These are phyloP conservation scores for Diaporthe vaccinii DNA, from an alignment of 2,329 filamentous ascomycete genomes.

Conservation along the genomic window DNA sequence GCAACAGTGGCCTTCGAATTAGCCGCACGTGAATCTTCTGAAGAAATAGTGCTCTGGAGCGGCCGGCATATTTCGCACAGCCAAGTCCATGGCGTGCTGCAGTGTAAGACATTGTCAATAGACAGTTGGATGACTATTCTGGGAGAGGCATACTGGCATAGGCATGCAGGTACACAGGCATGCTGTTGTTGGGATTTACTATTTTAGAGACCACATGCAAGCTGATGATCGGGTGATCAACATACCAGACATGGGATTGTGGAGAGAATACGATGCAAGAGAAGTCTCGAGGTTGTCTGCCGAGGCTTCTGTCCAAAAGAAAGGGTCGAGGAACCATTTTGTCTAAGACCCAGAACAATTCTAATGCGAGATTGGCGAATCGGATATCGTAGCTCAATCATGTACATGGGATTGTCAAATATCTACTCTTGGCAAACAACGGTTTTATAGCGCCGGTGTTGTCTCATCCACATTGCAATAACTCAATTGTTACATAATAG, in stretches of 20 bases:
- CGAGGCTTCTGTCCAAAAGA: background rate
- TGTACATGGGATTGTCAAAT: background rate
- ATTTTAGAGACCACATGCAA: slow-evolving; percentile 1
- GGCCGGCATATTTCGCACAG: background rate
- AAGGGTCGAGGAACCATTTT: background rate
- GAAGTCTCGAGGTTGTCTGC: background rate
- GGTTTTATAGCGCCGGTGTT: background rate
- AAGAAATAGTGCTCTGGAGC: background rate
- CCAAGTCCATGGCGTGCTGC: background rate
- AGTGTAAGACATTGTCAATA: background rate
- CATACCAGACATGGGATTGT: background rate
- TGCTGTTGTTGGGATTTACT: background rate
- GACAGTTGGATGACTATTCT: background rate
- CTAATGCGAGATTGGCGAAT: background rate
- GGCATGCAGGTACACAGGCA: background rate
- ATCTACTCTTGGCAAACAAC: background rate
- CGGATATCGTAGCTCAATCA: background rate
- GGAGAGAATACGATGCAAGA: background rate
- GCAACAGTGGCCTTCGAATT: background rate
- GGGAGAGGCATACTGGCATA: background rate
- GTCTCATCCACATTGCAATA: slow-evolving; percentile 19
- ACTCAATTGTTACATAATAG: slow-evolving; percentile 10
- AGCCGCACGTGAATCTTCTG: background rate
- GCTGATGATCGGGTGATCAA: background rate
- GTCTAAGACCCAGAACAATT: slow-evolving; percentile 8